Conservation (phyloP, 805 yeast species). For the Ogataea polymorpha region DNA sequence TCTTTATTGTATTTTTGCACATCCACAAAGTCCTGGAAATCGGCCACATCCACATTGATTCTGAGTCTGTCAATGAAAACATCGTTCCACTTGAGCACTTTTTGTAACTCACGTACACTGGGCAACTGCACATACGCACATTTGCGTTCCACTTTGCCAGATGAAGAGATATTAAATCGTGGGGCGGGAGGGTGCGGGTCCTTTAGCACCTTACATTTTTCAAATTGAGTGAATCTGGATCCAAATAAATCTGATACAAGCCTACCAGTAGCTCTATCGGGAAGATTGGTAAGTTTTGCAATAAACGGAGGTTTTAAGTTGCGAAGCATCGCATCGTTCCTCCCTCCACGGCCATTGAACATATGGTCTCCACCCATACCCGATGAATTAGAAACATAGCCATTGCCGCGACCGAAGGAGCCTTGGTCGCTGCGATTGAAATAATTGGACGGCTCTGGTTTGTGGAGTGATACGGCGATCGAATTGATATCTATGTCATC, state of each 20-base stretch:
- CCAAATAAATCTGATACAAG: conserved; percentile 58
- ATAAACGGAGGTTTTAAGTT: conserved; percentile 56
- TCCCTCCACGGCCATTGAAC: conserved; percentile 14
- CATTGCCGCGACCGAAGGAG: conserved; percentile 3
- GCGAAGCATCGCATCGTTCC: conserved; percentile 7
- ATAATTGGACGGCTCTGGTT: conserved; percentile 11
- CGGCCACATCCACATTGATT: conserved; percentile 35
- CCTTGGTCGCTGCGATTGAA: conserved; percentile 11
- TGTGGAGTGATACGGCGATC: conserved; percentile 44
- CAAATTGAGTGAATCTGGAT: conserved; percentile 56
- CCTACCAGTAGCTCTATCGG: conserved; percentile 48
- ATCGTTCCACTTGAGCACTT: conserved; percentile 63
- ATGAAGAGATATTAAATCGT: conserved; percentile 42
- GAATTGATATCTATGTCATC: conserved; percentile 65
- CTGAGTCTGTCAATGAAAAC: conserved; percentile 38
- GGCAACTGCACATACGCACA: conserved; percentile 62
- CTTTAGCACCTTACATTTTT: conserved; percentile 54
- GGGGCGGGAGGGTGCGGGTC: conserved; percentile 32
- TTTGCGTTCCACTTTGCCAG: conserved; percentile 40
- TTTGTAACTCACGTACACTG: conserved; percentile 49
- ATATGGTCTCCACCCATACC: conserved; percentile 4
- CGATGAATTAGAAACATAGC: conserved; percentile 6
- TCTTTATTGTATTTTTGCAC: conserved; percentile 30
- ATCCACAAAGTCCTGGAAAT: conserved; percentile 37
- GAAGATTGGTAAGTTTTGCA: conserved; percentile 59